A percentile compares a stretch with the other conserved stretches of the same genome.
Conservation (phyloP, 495 filamentous ascomycete genomes). For the Penicillium robsamsonii region DNA sequence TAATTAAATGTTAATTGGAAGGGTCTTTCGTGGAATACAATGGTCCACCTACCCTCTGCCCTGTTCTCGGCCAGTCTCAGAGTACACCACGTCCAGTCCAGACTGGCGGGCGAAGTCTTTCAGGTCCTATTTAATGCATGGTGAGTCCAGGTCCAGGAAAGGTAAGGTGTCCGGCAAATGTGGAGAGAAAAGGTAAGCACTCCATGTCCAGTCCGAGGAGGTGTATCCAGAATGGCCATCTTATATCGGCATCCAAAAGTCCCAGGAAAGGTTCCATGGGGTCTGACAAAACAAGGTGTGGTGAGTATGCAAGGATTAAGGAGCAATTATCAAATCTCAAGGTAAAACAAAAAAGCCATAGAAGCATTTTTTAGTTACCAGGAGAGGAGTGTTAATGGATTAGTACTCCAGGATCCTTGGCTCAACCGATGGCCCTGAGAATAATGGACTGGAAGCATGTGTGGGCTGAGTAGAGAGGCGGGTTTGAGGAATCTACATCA, state of each 20-base stretch:
- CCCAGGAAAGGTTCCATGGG: conserved; percentile 1
- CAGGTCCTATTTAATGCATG: conserved; percentile 70
- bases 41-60: conserved; percentile 77
- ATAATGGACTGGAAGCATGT: conserved; percentile 16
- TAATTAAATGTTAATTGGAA: conserved; percentile 31
- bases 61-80: conserved; percentile 90
- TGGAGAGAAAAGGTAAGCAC: conserved; percentile 14
- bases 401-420: conserved; percentile 11
- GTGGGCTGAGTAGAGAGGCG: conserved; percentile 10
- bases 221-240: conserved; percentile 13
- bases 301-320: neutral
- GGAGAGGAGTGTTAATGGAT: neutral
- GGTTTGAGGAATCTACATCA: conserved; percentile 28
- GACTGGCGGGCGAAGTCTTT: conserved; percentile 99
- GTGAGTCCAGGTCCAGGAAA: conserved; percentile 45
- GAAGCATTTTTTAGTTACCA: neutral
- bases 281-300: neutral
- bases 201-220: conserved; percentile 25
- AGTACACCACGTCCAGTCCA: conserved; percentile 96
- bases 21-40: conserved; percentile 10
- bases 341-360: neutral
- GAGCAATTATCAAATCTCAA: neutral
- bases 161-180: conserved; percentile 29
- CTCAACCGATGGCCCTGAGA: conserved; percentile 11
- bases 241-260: conserved; percentile 3